Evolutionary conservation across 768 basidiomycete species (phyloP), one percentile per base, ranked within the genome.

Genomic region (Zangia roseola): DNA sequence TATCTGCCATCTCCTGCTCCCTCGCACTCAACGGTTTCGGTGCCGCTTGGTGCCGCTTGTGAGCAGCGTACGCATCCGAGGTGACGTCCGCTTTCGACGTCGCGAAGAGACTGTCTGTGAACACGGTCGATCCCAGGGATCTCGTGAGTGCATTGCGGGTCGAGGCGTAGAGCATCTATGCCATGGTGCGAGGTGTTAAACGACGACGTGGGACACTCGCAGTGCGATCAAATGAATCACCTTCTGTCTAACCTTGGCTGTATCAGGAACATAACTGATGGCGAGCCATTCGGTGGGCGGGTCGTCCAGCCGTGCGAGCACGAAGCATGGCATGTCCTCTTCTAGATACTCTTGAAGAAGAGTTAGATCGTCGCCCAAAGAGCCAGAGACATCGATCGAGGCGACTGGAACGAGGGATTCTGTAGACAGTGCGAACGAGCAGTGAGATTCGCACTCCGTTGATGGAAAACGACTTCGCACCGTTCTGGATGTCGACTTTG

Each of bases 131-230:
- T 37, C 90, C 90, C 4, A 94, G 75, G n/a, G 77, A 72, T 64
- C 81, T 90, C 24, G 83, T 74, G 19, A 94, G 75, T 16, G 83
- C 75, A 20, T 75, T 73, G 37, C 90, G 82, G 1, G 86, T 84
- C 4, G 91, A 86, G 19, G 92, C 90, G 67, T 93, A 94, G 28
- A 94, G 74, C 91, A 93, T 94, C 90, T 93, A 30, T 31, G 8
- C 34, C 24, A 45, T 10, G 20, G 23, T 33, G 41, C 36, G 31
- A 40, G 39, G 39, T 36, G 19, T 40, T 17, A 12, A 46, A 46
- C 10, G 13, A 42, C 20, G 36, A 12, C 35, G 33, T n/a, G 7
- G 10, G 16, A 1, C 30, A 21, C 14, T 31, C 31, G n/a, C 26
- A 4, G 34, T 35, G 9, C 33, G 28, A 38, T 43, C 40, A 50